Percentiles rank a stretch among this genome's conserved stretches.
Evolutionary conservation across 495 filamentous ascomycete genomes (phyloP).

Genomic region (Sordaria brevicollis): DNA sequence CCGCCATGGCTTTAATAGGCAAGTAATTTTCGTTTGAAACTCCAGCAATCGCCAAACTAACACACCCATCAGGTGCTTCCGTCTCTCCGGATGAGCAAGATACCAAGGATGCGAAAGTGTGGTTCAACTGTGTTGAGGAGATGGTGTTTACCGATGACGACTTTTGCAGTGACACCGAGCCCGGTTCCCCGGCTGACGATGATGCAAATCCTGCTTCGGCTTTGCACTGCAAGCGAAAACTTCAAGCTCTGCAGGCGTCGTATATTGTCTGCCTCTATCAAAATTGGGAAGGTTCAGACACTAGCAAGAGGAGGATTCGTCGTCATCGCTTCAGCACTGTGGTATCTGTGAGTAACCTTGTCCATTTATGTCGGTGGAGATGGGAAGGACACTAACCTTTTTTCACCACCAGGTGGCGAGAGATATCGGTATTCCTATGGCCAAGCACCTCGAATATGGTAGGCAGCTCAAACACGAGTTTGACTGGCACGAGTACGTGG

Average conservation of each 20-base stretch:
- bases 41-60: neutral
- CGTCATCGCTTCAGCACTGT: slow-evolving; percentile 21
- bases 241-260: slow-evolving; percentile 20
- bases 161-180: slow-evolving; percentile 20
- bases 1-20: slow-evolving; percentile 21
- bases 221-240: slow-evolving; percentile 5
- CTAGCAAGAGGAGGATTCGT: slow-evolving; percentile 18
- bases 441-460: slow-evolving; percentile 18
- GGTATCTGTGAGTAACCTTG: slow-evolving; percentile 12
- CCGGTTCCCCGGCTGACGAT: slow-evolving; percentile 4
- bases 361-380: neutral
- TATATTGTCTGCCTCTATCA: slow-evolving; percentile 20
- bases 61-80: slow-evolving; percentile 11
- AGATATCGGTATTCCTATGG: slow-evolving; percentile 18
- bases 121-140: slow-evolving; percentile 24
- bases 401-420: slow-evolving; percentile 8
- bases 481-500: slow-evolving; percentile 15
- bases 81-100: slow-evolving; percentile 20
- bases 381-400: neutral
- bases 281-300: slow-evolving; percentile 20
- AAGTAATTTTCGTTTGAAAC: neutral
- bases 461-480: slow-evolving; percentile 13
- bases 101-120: slow-evolving; percentile 17
- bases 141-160: slow-evolving; percentile 23
- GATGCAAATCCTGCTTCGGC: neutral